Percentiles rank a stretch among this genome's conserved stretches.
Conservation (phyloP, 495 filamentous ascomycete species). For the Penicillium samsonianum region DNA sequence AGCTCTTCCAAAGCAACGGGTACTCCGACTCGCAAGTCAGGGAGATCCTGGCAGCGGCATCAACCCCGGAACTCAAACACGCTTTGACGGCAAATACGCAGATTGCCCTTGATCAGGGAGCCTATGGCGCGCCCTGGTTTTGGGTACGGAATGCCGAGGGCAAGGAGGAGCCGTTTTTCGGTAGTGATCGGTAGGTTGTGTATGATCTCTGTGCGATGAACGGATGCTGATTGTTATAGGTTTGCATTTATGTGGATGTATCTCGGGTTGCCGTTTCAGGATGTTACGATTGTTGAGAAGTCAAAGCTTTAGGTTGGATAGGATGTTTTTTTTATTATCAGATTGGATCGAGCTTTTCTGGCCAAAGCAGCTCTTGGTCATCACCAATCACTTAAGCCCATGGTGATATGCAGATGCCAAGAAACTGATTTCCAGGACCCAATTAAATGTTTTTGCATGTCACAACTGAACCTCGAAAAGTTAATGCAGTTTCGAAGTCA, state of each 20-base stretch:
- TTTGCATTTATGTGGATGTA: constrained; percentile 46
- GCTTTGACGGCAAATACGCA: constrained; percentile 58
- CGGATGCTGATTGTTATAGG: constrained; percentile 16
- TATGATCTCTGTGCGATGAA: constrained; percentile 21
- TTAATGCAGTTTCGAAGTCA: no score
- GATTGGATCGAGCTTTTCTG: no score
- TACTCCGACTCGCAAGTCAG: constrained; percentile 47
- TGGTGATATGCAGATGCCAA: no score
- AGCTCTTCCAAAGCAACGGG: constrained; percentile 31
- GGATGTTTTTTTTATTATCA: not conserved
- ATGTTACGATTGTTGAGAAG: constrained; percentile 32
- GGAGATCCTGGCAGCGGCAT: constrained; percentile 52
- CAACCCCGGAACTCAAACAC: constrained; percentile 56
- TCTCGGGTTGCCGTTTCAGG: constrained; percentile 39
- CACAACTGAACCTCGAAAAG: no score
- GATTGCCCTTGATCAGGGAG: constrained; percentile 59
- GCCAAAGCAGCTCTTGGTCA: no score
- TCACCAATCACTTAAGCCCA: no score
- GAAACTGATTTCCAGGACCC: no score
- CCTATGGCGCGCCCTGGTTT: constrained; percentile 76
- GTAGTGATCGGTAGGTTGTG: constrained; percentile 63
- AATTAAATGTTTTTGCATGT: no score
- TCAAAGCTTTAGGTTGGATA: constrained; percentile 18
- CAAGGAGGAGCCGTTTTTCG: constrained; percentile 69
- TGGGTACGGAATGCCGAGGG: constrained; percentile 64